Evolutionary conservation across 2,329 filamentous ascomycete species (phyloP).

Genomic region (Rhinocladiella similis): DNA sequence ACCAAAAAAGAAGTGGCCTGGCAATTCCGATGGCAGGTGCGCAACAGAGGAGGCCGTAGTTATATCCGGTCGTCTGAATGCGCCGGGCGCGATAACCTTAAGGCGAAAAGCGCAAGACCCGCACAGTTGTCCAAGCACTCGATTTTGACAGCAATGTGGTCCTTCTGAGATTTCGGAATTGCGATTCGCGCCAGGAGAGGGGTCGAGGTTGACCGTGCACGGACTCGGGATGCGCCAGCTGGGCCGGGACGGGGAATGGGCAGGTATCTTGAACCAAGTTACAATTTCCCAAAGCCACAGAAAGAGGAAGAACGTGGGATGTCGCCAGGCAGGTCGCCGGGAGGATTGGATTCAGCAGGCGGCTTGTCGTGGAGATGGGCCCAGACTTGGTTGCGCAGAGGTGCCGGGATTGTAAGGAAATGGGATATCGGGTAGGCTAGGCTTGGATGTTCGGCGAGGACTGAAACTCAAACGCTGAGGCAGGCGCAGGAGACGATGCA

Average conservation of each 20-base stretch:
- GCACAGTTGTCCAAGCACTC: not conserved
- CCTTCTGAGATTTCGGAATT: slow-evolving; percentile 1
- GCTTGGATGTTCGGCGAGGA: too few relatives aligned
- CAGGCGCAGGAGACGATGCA: slow-evolving; percentile 1
- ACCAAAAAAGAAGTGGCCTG: not conserved
- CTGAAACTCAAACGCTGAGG: not conserved
- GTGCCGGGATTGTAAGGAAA: not conserved
- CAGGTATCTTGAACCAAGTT: not conserved
- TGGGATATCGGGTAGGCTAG: not conserved
- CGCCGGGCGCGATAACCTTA: not conserved
- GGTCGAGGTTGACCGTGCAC: not conserved
- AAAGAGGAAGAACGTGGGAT: not conserved
- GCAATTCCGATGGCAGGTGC: not conserved
- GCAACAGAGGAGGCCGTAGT: not conserved
- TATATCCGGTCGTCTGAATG: not conserved
- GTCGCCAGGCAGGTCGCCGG: not conserved
- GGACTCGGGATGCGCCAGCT: slow-evolving; percentile 1
- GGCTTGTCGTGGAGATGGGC: too few relatives aligned
- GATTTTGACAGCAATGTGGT: not conserved
- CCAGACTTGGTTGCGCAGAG: not conserved
- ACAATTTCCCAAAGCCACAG: not conserved
- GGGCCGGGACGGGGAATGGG: not conserved
- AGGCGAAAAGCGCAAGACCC: not conserved
- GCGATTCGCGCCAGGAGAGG: not conserved
- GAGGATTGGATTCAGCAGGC: not conserved